These are phyloP conservation scores for Ilyonectria mors-panacis DNA, from an alignment of 2,329 filamentous ascomycete species.

Conservation along the genomic window DNA sequence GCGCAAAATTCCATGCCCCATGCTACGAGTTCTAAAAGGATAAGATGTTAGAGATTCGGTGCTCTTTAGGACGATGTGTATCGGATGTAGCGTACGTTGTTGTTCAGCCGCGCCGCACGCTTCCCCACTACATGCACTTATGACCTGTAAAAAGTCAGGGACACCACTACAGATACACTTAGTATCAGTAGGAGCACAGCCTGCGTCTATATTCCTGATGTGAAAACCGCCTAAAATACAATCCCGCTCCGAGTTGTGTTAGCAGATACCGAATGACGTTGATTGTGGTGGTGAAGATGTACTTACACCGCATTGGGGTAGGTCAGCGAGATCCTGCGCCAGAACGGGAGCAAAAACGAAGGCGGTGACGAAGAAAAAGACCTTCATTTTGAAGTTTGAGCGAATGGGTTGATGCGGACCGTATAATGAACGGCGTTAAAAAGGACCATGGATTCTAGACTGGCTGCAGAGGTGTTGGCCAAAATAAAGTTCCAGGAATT, in stretches of 20 bases:
- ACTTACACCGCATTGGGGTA: slow-evolving; percentile 1
- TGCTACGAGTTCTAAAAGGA: no score
- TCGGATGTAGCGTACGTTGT: neutral
- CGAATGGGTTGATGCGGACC: neutral
- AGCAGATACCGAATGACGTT: slow-evolving; percentile 1
- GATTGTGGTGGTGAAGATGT: neutral
- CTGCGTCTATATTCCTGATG: no score
- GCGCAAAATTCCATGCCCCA: slow-evolving; percentile 3
- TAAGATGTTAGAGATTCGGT: neutral
- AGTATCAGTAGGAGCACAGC: neutral
- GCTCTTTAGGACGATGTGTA: neutral
- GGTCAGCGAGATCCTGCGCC: neutral
- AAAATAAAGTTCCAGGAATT: neutral
- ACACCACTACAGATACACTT: slow-evolving; percentile 2
- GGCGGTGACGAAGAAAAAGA: neutral
- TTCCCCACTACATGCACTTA: no score
- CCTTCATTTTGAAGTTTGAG: slow-evolving; percentile 3
- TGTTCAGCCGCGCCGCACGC: neutral
- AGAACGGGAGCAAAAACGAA: neutral
- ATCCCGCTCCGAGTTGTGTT: slow-evolving; percentile 2
- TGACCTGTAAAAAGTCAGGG: no score
- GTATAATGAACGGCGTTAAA: neutral
- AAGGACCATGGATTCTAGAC: neutral
- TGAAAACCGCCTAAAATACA: no score
- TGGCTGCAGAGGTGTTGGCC: neutral